Conservation (phyloP, 306 rosid genomes). For the Vigna trinervia region DNA sequence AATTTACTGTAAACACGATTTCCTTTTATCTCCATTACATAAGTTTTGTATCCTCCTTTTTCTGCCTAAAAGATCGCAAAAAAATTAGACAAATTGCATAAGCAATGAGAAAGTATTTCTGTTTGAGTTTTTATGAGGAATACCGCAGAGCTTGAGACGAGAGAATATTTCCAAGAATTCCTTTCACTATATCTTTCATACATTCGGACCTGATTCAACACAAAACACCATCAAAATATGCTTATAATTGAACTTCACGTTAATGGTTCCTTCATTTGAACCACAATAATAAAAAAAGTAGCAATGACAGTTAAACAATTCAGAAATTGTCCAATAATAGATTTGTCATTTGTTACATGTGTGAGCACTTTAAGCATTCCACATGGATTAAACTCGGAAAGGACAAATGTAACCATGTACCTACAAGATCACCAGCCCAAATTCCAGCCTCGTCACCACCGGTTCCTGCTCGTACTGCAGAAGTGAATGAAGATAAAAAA, state of each 20-base stretch:
- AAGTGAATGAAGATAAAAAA: slow-evolving; percentile 35
- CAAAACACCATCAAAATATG: slow-evolving; percentile 41
- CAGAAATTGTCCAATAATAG: slow-evolving; percentile 30
- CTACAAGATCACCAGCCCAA: slow-evolving; percentile 99
- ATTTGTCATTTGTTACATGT: slow-evolving; percentile 20
- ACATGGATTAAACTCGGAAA: slow-evolving; percentile 49
- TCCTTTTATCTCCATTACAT: slow-evolving; percentile 96
- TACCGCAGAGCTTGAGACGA: slow-evolving; percentile 81
- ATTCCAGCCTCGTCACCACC: slow-evolving; percentile 99
- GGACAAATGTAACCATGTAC: slow-evolving; percentile 80
- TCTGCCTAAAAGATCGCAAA: slow-evolving; percentile 70
- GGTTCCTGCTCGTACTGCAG: slow-evolving; percentile 97
- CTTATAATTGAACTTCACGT: slow-evolving; percentile 39
- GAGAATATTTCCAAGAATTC: slow-evolving; percentile 76
- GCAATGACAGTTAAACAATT: slow-evolving; percentile 29
- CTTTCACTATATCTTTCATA: slow-evolving; percentile 88
- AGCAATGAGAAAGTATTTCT: slow-evolving; percentile 32
- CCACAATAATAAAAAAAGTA: slow-evolving; percentile 15
- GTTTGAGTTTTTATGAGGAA: slow-evolving; percentile 23
- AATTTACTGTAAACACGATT: slow-evolving; percentile 89
- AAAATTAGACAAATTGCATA: slow-evolving; percentile 37
- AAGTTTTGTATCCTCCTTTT: slow-evolving; percentile 95
- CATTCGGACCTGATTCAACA: slow-evolving; percentile 83
- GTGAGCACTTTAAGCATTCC: slow-evolving; percentile 30
- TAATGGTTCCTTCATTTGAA: slow-evolving; percentile 38